These are phyloP conservation scores for Canna indica DNA, from an alignment of 176 grass and related monocot species.

Conservation along the genomic window DNA sequence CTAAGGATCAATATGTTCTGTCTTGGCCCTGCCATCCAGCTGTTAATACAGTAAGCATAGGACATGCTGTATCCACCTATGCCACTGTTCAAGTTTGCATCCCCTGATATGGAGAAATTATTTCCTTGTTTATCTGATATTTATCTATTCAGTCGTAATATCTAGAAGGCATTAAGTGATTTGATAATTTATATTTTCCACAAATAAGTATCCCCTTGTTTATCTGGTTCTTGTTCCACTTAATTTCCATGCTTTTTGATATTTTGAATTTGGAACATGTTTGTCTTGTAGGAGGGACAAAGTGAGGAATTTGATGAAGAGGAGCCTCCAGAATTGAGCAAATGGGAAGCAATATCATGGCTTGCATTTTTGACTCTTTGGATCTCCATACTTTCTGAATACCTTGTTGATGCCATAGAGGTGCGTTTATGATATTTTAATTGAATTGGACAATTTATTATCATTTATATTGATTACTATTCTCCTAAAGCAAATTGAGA, in stretches of 20 bases:
- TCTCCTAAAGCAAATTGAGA: no score
- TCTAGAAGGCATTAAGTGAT: neutral
- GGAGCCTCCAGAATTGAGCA: conserved; percentile 53
- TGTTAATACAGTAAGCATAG: no score
- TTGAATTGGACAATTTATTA: neutral
- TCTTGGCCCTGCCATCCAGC: no score
- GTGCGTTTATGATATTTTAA: conserved; percentile 21
- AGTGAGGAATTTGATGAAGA: conserved; percentile 42
- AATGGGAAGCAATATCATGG: conserved; percentile 69
- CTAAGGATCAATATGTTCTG: no score
- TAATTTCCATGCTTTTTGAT: neutral
- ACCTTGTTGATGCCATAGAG: conserved; percentile 96
- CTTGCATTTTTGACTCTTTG: conserved; percentile 89
- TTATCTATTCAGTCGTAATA: no score
- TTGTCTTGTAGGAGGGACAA: conserved; percentile 31
- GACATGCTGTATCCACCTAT: no score
- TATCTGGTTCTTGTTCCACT: neutral
- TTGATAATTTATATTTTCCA: neutral
- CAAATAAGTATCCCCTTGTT: neutral
- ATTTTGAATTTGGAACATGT: neutral
- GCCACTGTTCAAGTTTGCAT: no score
- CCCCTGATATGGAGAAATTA: no score
- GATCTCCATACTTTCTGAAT: conserved; percentile 94
- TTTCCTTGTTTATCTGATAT: no score
- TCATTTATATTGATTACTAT: neutral